Base-by-base conservation (phyloP, 75 land plant species). In the Adiantum capillusveneris region DNA sequence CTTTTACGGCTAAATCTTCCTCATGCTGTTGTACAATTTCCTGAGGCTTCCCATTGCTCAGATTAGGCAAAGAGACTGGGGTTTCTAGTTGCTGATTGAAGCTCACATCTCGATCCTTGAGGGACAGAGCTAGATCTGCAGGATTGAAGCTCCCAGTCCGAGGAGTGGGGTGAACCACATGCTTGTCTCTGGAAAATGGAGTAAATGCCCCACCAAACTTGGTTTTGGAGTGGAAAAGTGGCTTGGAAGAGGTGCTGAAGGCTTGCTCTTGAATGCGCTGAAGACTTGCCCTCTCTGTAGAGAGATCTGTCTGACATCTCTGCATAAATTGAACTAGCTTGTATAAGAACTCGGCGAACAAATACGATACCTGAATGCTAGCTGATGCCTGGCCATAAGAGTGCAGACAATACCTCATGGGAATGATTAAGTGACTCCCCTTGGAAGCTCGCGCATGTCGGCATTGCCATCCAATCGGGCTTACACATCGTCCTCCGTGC, bases 161-260 rank as follows among this genome's bases (percentile, higher is more conserved):
- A 16, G 25, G 37, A 27, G 59, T 30, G 25, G 20, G 39, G 1
- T 18, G 22, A 57, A 19, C 43, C 43, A 20, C 44, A 25, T 56
- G 78, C 59, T 69, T 57, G 20, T 81, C 90, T 57, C 83, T 83
- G 11, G 74, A 68, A 72, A 94, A 94, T 1, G 98, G 98, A 42
- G 62, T 64, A 60, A 94, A 94, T 7, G 96, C 96, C 44, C 93
- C 97, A 11, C 88, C 97, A 21, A 60, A 75, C 61, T 85, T 75
- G 24, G 64, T 84, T 37, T 76, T 85, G 39, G 66, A 60, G 53
- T 81, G 78, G 24, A 81, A 29, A 26, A 57, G 63, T 25, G 81
- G 83, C 60, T 80, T 76, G 0, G 86, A 61, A 44, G 60, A 65
- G 14, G 74, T 60, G 29, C 25, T 58, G 12, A 73, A 60, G 16